These are phyloP conservation scores for Bigelowiella natans DNA, from an alignment of 78 protist species.

Conservation along the genomic window DNA sequence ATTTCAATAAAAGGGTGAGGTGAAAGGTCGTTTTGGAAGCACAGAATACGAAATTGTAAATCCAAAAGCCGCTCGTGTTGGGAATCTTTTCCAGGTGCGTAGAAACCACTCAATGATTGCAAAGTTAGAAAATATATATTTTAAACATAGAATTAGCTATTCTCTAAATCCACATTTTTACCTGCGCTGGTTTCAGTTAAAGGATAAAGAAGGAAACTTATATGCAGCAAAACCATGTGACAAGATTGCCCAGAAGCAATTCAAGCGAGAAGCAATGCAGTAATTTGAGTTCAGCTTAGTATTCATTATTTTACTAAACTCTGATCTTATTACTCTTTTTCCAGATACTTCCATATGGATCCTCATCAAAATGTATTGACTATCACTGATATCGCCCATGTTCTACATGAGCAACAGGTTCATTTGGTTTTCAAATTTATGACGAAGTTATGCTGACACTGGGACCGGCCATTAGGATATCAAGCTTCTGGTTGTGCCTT, in stretches of 20 bases:
- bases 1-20: no score
- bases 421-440: no score
- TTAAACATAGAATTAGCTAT: no score
- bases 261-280: background rate
- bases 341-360: background rate
- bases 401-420: background rate
- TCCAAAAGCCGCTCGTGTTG: background rate
- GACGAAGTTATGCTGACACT: no score
- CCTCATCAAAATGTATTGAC: background rate
- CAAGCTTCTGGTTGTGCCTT: background rate
- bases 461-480: background rate
- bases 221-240: background rate
- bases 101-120: background rate
- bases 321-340: no score
- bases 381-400: background rate
- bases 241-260: background rate
- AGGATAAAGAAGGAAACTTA: background rate
- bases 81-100: background rate
- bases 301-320: no score
- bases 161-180: background rate
- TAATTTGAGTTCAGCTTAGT: no score
- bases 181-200: background rate
- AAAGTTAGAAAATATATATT: no score
- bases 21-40: background rate
- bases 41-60: background rate